Percentiles rank a stretch among this genome's conserved stretches.
These are phyloP conservation scores for Lichtheimia ramosa DNA, from an alignment of 371 early-diverging fungal genomes.

Conservation along the genomic window DNA sequence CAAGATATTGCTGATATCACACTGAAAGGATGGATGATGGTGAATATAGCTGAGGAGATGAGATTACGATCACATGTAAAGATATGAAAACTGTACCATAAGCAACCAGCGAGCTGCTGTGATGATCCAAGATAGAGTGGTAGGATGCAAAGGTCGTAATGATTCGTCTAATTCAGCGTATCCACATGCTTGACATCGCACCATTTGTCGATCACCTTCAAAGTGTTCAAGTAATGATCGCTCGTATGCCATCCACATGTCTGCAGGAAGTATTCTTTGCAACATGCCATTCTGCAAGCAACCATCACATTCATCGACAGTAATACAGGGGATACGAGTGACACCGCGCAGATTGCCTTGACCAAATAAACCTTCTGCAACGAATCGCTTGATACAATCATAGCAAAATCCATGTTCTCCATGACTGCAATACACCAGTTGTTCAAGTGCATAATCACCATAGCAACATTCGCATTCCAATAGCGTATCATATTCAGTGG, in stretches of 20 bases:
- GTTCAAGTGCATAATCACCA: conserved; percentile 54
- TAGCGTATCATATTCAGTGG: conserved; percentile 37
- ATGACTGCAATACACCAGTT: conserved; percentile 48
- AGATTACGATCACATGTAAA: conserved; percentile 5
- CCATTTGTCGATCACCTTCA: conserved; percentile 27
- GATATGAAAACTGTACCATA: conserved; percentile 25
- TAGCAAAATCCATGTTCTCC: conserved; percentile 58
- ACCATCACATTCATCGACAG: conserved; percentile 29
- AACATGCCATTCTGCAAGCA: conserved; percentile 28
- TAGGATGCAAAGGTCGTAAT: background rate
- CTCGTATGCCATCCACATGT: conserved; percentile 43
- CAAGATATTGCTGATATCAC: conserved; percentile 32
- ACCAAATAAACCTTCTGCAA: conserved; percentile 59
- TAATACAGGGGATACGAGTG: conserved; percentile 39
- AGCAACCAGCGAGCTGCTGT: conserved; percentile 18
- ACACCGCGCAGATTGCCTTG: conserved; percentile 55
- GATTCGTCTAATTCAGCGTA: conserved; percentile 54
- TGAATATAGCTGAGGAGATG: background rate
- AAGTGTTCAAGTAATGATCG: conserved; percentile 36
- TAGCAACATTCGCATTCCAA: conserved; percentile 63
- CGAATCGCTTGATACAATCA: conserved; percentile 39
- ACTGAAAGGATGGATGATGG: conserved; percentile 17
- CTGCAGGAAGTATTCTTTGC: conserved; percentile 24
- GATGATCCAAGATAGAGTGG: background rate
- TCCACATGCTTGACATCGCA: conserved; percentile 54